These are phyloP conservation scores for Coleophoma crateriformis DNA, from an alignment of 2,329 filamentous ascomycete species.

Conservation along the genomic window DNA sequence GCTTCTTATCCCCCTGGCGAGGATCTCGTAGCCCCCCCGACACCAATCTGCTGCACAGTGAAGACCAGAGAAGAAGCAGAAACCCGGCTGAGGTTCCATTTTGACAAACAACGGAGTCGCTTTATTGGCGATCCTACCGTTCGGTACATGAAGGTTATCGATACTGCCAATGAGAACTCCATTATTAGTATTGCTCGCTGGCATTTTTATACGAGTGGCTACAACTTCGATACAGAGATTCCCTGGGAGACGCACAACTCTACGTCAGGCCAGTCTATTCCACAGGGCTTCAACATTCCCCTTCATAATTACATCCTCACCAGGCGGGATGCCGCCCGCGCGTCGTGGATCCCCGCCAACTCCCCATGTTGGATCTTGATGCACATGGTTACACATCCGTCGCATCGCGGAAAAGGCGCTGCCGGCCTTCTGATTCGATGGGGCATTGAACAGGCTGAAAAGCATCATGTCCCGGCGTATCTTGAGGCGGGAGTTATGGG, in stretches of 20 bases:
- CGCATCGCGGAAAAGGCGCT: slow-evolving; percentile 12
- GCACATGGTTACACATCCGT: slow-evolving; percentile 14
- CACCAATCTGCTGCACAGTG: slow-evolving; percentile 7
- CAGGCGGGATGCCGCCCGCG: slow-evolving; percentile 8
- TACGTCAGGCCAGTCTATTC: slow-evolving; percentile 1
- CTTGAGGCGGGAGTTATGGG: not conserved
- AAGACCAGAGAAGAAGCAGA: slow-evolving; percentile 3
- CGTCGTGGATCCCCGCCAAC: slow-evolving; percentile 7
- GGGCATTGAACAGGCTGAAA: not conserved
- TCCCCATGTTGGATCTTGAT: slow-evolving; percentile 16
- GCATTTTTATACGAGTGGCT: slow-evolving; percentile 14
- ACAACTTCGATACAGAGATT: slow-evolving; percentile 6
- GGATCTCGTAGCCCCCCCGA: slow-evolving; percentile 9
- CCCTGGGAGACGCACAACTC: slow-evolving; percentile 11
- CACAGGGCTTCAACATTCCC: slow-evolving; percentile 9
- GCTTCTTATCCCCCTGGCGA: slow-evolving; percentile 7
- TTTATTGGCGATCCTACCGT: slow-evolving; percentile 9
- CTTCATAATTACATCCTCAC: slow-evolving; percentile 13
- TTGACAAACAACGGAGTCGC: slow-evolving; percentile 11
- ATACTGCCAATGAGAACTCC: not conserved
- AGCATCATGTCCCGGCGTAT: not conserved
- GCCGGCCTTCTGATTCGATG: not conserved
- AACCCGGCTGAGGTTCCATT: slow-evolving; percentile 6
- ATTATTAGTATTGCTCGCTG: slow-evolving; percentile 15
- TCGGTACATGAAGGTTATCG: slow-evolving; percentile 14